A percentile compares a stretch with the other conserved stretches of the same genome.
phyloP scores from a whole-genome alignment of 164 flowering plant genomes.

The Houttuynia cordata region DNA sequence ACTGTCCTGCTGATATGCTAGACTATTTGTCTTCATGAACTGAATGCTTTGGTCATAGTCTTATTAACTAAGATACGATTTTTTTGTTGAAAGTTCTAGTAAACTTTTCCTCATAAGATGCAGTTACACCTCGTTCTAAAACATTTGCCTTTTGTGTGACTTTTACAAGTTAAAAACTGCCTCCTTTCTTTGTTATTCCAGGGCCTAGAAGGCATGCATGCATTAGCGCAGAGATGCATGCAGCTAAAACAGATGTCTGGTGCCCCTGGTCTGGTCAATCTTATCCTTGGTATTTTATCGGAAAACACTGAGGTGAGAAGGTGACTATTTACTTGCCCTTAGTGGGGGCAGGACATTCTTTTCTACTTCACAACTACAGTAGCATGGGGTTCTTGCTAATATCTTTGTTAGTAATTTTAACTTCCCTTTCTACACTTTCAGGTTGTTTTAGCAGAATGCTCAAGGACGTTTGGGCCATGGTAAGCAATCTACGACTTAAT shows the following conservation, averaged over 20 bases:
- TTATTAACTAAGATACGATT: too few species aligned
- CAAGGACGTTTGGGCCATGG: conserved; percentile 92
- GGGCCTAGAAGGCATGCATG: conserved; percentile 86
- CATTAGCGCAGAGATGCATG: conserved; percentile 85
- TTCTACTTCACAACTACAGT: not conserved
- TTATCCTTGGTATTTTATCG: conserved; percentile 71
- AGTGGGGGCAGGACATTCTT: not conserved
- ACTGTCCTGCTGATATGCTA: not conserved
- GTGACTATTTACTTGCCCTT: not conserved
- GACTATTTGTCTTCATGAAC: not conserved
- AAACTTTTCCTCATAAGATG: too few species aligned
- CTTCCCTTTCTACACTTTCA: conserved; percentile 17
- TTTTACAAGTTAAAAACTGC: not conserved
- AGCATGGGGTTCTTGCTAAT: not conserved
- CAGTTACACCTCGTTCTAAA: not conserved
- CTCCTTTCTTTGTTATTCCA: conserved; percentile 18
- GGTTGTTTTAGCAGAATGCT: conserved; percentile 96
- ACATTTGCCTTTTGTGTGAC: not conserved
- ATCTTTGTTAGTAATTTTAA: not conserved
- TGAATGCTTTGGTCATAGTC: too few species aligned
- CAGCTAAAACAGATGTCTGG: conserved; percentile 49
- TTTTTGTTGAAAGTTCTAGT: too few species aligned
- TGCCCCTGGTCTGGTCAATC: conserved; percentile 44
- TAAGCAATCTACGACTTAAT: conserved; percentile 25
- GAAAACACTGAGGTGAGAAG: conserved; percentile 81